Conservation (phyloP, 805 yeast genomes). For the Wickerhamomyces strasburgensis region DNA sequence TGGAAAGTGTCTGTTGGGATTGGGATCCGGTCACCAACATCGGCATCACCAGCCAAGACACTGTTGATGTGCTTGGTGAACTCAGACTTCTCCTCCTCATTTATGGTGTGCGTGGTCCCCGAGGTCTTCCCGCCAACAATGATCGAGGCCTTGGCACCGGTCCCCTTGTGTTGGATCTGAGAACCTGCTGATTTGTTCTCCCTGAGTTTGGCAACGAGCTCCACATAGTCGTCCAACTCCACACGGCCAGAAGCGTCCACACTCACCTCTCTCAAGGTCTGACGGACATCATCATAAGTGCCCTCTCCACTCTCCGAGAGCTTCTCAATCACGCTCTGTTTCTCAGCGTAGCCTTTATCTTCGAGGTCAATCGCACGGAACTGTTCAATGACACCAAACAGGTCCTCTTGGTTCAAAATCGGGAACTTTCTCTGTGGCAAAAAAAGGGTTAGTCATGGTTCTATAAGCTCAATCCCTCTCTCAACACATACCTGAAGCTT, state of each 20-base stretch:
- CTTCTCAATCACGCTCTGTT: slow-evolving; percentile 81
- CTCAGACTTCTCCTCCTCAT: slow-evolving; percentile 94
- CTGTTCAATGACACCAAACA: slow-evolving; percentile 79
- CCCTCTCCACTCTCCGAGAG: slow-evolving; percentile 75
- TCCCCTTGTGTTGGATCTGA: slow-evolving; percentile 42
- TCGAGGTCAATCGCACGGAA: slow-evolving; percentile 83
- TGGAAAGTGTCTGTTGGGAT: slow-evolving; percentile 93
- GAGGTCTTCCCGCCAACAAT: slow-evolving; percentile 82
- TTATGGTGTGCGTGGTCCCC: slow-evolving; percentile 93
- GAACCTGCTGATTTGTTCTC: slow-evolving; percentile 37
- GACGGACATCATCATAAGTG: slow-evolving; percentile 88
- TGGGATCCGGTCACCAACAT: slow-evolving; percentile 81
- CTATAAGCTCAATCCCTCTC: slow-evolving; percentile 1
- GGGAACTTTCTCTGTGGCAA: slow-evolving; percentile 73
- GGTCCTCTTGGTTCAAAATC: slow-evolving; percentile 75
- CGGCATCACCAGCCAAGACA: slow-evolving; percentile 83
- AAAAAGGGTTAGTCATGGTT: neutral
- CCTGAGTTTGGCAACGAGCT: slow-evolving; percentile 73
- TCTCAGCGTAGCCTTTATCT: slow-evolving; percentile 93
- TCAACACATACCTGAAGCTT: slow-evolving; percentile 48
- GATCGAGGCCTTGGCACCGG: slow-evolving; percentile 65
- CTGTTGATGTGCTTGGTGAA: slow-evolving; percentile 94
- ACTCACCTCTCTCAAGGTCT: slow-evolving; percentile 81
- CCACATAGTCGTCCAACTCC: slow-evolving; percentile 91
- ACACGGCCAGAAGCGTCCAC: slow-evolving; percentile 97